Evolutionary conservation across 345 rosid genomes (phyloP).

Genomic region (Zanthoxylum bungeanum): DNA sequence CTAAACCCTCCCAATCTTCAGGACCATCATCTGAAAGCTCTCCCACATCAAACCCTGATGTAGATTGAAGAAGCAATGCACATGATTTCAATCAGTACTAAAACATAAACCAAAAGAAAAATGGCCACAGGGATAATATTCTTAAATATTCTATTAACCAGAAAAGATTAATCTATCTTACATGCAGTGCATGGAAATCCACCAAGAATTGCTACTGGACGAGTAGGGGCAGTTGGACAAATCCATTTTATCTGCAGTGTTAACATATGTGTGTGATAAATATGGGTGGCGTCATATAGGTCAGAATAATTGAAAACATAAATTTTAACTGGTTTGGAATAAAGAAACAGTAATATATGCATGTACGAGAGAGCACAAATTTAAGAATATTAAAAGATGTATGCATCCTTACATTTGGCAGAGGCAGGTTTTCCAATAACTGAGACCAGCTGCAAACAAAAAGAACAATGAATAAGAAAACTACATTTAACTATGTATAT

Average conservation of each 20-base stretch:
- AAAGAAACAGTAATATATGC: neutral
- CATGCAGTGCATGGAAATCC: constrained; percentile 95
- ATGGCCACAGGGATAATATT: neutral
- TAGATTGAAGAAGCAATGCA: neutral
- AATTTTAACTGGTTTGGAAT: neutral
- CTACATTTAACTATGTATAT: neutral
- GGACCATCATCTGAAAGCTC: constrained; percentile 81
- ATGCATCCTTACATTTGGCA: constrained; percentile 72
- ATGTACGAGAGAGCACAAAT: neutral
- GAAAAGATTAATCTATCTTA: constrained; percentile 31
- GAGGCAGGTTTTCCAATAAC: constrained; percentile 83
- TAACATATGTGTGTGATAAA: neutral
- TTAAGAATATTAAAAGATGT: too few species aligned
- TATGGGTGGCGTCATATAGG: neutral
- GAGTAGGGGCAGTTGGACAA: constrained; percentile 95
- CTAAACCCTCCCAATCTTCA: constrained; percentile 86
- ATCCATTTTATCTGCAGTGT: constrained; percentile 86
- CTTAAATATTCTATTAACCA: constrained; percentile 1
- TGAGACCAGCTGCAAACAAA: constrained; percentile 80
- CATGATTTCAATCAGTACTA: constrained; percentile 2
- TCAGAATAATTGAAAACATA: neutral
- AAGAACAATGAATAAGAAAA: constrained; percentile 28
- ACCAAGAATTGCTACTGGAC: constrained; percentile 75
- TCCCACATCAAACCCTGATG: constrained; percentile 86
- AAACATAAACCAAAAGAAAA: too few species aligned